Percentiles rank a stretch among this genome's conserved stretches.
Conservation (phyloP, 257 asterid genomes). For the Knoxia roxburghii region DNA sequence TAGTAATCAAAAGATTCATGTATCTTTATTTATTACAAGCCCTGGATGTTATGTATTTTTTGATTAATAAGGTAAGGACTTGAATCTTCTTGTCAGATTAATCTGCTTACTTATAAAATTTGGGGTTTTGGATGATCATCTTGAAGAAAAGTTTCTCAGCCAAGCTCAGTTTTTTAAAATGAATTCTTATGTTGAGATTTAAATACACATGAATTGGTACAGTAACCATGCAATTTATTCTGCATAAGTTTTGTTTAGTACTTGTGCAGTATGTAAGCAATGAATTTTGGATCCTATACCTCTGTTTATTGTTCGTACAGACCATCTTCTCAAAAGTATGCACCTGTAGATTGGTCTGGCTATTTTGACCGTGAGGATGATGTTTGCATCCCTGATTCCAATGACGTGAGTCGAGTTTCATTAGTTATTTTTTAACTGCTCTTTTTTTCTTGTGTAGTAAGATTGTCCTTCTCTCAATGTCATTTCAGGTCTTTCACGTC, state of each 20-base stretch:
- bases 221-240: not conserved
- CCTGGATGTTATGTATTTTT: no score
- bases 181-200: not conserved
- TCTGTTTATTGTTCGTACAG: conserved; percentile 30
- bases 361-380: conserved; percentile 88
- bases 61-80: no score
- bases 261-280: not conserved
- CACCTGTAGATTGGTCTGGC: conserved; percentile 65
- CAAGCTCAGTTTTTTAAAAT: not conserved
- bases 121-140: not conserved
- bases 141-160: not conserved
- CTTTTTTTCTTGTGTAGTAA: conserved; percentile 6
- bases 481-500: conserved; percentile 74
- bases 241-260: not conserved
- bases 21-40: no score
- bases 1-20: no score
- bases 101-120: not conserved
- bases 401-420: conserved; percentile 49
- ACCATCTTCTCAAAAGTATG: conserved; percentile 66
- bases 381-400: conserved; percentile 59
- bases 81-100: no score
- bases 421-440: conserved; percentile 14
- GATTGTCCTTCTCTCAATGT: conserved; percentile 18
- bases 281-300: conserved; percentile 9
- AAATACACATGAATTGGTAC: not conserved